Percentiles rank a stretch among this genome's conserved stretches.
Evolutionary conservation across 1,139 yeast species (phyloP).

Genomic region (Petasospora rhodanensis): DNA sequence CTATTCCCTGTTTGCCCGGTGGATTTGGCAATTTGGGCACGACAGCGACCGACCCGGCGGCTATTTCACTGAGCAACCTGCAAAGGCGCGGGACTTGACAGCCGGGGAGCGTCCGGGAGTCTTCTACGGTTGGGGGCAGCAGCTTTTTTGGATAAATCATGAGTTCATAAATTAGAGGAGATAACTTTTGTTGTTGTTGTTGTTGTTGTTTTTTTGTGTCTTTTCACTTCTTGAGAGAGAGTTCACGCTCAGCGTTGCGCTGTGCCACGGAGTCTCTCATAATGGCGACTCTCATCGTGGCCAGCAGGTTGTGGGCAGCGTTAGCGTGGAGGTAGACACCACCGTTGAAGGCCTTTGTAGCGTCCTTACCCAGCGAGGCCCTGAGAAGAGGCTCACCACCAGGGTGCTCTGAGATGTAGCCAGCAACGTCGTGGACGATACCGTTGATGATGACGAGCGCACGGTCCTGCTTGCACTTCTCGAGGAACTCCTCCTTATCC

Average conservation of each 20-base stretch:
- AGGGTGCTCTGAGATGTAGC: slow-evolving; percentile 87
- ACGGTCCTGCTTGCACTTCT: slow-evolving; percentile 48
- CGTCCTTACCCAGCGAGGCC: slow-evolving; percentile 91
- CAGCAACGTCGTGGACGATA: slow-evolving; percentile 86
- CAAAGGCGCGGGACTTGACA: too few relatives aligned
- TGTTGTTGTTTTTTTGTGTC: slow-evolving; percentile 3
- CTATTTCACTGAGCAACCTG: too few relatives aligned
- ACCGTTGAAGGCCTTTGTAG: slow-evolving; percentile 95
- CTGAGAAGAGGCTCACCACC: slow-evolving; percentile 90
- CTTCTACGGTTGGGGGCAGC: too few relatives aligned
- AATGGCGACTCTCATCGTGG: slow-evolving; percentile 94
- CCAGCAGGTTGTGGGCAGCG: slow-evolving; percentile 94
- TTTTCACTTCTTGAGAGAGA: too few relatives aligned
- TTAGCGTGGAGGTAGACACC: slow-evolving; percentile 96
- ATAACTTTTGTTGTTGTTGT: neutral
- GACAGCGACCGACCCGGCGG: too few relatives aligned
- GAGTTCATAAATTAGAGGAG: slow-evolving; percentile 3
- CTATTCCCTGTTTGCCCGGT: too few relatives aligned
- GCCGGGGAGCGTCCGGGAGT: too few relatives aligned
- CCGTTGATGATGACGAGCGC: slow-evolving; percentile 71
- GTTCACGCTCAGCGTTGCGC: slow-evolving; percentile 14
- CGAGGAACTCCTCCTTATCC: slow-evolving; percentile 79
- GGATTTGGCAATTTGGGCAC: too few relatives aligned
- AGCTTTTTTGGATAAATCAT: too few relatives aligned
- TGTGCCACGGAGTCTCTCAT: slow-evolving; percentile 46